Evolutionary conservation across 805 yeast species (phyloP).

Genomic region (Saccharomycopsis fermentans): DNA sequence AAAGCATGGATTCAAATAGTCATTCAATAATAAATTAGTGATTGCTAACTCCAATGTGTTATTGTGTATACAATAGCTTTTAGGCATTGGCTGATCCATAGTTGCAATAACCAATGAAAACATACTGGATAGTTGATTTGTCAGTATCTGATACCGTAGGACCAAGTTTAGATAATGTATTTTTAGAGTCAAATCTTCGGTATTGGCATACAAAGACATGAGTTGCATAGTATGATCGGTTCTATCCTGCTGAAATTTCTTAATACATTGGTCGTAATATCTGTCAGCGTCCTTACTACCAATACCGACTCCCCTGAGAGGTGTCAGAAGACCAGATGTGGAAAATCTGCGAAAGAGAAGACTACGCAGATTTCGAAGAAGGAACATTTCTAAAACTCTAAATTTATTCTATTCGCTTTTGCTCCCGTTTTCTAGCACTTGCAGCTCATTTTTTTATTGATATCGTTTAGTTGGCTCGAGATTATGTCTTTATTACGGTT

Average conservation of each 20-base stretch:
- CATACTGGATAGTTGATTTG: not conserved
- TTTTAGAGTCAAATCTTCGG: not conserved
- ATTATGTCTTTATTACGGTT: too few relatives aligned
- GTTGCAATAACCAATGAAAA: conserved; percentile 1
- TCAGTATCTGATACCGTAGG: conserved; percentile 2
- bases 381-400: not conserved
- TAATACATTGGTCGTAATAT: not conserved
- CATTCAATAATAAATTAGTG: conserved; percentile 3
- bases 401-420: not conserved
- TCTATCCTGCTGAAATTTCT: not conserved
- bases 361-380: not conserved
- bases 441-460: not conserved
- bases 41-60: conserved; percentile 8
- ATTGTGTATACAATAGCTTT: not conserved
- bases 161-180: conserved; percentile 9
- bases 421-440: not conserved
- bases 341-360: not conserved
- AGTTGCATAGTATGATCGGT: conserved; percentile 1
- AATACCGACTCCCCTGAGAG: not conserved
- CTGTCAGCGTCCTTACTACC: not conserved
- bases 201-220: not conserved
- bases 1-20: conserved; percentile 4
- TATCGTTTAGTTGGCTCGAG: too few relatives aligned
- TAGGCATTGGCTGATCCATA: not conserved
- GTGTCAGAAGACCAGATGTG: not conserved